Conservation (phyloP, 108 stramenopile genomes). For the Nannochloropsis gaditana region DNA sequence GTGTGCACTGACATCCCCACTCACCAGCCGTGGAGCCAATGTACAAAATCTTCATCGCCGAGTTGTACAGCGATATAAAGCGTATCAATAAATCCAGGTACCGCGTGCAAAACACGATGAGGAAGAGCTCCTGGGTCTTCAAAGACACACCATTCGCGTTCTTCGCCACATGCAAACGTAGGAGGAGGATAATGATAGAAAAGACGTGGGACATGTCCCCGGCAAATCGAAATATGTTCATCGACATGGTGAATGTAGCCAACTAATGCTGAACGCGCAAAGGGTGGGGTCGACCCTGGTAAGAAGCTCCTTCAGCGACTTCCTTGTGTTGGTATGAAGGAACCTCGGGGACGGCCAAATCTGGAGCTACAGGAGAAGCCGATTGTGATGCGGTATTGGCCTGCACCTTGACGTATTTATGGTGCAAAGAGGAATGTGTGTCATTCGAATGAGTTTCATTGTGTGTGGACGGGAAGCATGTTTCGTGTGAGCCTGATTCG, state of each 20-base stretch:
- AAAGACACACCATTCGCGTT: constrained; percentile 82
- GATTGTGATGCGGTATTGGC: too few species aligned
- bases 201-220: constrained; percentile 98
- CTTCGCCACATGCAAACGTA: constrained; percentile 86
- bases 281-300: too few species aligned
- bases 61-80: constrained; percentile 89
- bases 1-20: not conserved
- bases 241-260: constrained; percentile 48
- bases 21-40: not conserved
- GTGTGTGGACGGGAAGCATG: too few species aligned
- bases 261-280: too few species aligned
- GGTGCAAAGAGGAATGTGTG: too few species aligned
- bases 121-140: constrained; percentile 96
- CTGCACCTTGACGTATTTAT: too few species aligned
- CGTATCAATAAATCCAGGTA: constrained; percentile 56
- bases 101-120: constrained; percentile 83
- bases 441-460: too few species aligned
- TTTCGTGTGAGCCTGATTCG: too few species aligned
- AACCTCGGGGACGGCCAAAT: too few species aligned
- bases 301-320: too few species aligned
- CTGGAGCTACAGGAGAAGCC: too few species aligned
- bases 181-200: constrained; percentile 87
- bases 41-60: constrained; percentile 73
- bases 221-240: constrained; percentile 72
- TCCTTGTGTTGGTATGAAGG: too few species aligned